phyloP scores from a whole-genome alignment of 2,329 filamentous ascomycete species.

The Bipolaris victoriae region DNA sequence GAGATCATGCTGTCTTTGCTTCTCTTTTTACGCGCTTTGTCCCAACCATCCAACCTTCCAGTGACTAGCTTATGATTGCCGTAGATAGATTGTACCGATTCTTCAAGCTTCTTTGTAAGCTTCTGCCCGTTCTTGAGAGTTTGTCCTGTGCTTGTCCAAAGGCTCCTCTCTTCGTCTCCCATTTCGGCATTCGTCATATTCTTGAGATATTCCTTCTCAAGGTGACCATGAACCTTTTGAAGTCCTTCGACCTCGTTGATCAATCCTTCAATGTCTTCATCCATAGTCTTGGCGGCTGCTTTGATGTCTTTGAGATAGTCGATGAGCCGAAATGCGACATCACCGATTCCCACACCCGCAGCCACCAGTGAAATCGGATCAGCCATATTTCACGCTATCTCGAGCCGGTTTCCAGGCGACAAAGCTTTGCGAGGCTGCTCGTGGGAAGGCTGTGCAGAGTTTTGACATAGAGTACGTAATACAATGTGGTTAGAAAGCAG shows the following conservation, averaged over 20 bases:
- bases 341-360: slow-evolving; percentile 3
- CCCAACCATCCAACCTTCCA: neutral
- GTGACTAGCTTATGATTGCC: neutral
- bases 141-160: slow-evolving; percentile 2
- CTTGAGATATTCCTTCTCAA: slow-evolving; percentile 6
- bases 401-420: neutral
- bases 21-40: neutral
- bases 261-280: slow-evolving; percentile 4
- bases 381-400: slow-evolving; percentile 3
- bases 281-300: slow-evolving; percentile 2
- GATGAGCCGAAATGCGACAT: slow-evolving; percentile 6
- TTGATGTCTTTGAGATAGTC: slow-evolving; percentile 7
- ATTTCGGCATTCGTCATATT: neutral
- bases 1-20: slow-evolving; percentile 6
- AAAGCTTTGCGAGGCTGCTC: neutral
- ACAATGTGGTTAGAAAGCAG: neutral
- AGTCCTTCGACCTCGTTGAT: slow-evolving; percentile 7
- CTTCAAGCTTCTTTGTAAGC: slow-evolving; percentile 4
- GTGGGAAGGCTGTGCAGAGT: neutral
- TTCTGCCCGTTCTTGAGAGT: slow-evolving; percentile 6
- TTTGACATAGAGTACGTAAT: neutral
- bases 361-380: slow-evolving; percentile 5
- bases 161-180: slow-evolving; percentile 2
- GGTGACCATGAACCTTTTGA: slow-evolving; percentile 1
- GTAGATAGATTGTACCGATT: slow-evolving; percentile 2